A percentile compares a stretch with the other conserved stretches of the same genome.
These are phyloP conservation scores for Dendrobium catenatum DNA, from an alignment of 106 monocot species.

Conservation along the genomic window DNA sequence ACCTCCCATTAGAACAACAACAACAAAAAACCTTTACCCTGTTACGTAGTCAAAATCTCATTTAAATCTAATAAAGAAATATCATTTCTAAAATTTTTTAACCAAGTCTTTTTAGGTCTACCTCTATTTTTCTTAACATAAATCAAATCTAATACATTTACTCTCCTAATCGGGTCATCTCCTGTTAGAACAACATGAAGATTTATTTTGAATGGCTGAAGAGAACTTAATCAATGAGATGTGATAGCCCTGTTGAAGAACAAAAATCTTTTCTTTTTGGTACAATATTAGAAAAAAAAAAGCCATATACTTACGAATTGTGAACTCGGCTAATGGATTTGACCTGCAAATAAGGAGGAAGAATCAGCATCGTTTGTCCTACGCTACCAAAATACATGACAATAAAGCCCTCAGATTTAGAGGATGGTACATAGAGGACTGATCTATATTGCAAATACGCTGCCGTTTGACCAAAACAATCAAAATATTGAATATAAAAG, in stretches of 20 bases:
- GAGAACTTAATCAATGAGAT: not conserved
- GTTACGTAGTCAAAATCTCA: no score
- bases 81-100: no score
- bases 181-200: not conserved
- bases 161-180: no score
- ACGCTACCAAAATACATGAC: not conserved
- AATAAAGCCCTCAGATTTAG: not conserved
- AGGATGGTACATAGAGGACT: not conserved
- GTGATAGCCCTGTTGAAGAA: not conserved
- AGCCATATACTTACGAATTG: constrained; percentile 1
- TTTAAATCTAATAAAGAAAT: no score
- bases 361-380: not conserved
- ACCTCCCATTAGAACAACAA: not conserved
- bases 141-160: no score
- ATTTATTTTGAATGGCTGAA: not conserved
- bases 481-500: not conserved
- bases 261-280: not conserved
- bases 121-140: no score
- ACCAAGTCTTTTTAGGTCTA: no score
- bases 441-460: not conserved
- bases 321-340: constrained; percentile 3
- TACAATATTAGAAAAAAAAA: not conserved
- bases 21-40: no score
- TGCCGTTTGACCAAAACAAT: not conserved
- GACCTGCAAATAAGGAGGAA: not conserved